These are phyloP conservation scores for Ganoderma sp. DNA, from an alignment of 1,284 basidiomycete genomes.

Conservation along the genomic window DNA sequence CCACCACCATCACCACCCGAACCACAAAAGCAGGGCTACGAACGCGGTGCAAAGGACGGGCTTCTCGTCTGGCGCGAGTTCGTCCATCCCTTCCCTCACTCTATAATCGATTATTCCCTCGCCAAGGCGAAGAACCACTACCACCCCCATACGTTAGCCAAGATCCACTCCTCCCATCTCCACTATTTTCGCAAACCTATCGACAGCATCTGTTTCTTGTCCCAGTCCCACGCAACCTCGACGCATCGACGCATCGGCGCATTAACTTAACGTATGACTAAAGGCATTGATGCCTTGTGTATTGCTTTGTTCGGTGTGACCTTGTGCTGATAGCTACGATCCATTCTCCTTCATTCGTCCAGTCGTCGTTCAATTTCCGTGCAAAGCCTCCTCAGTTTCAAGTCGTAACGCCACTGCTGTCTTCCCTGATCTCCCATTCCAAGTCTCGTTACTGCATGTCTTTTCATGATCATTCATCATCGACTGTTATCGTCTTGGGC, in stretches of 20 bases:
- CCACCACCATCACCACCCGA: slow-evolving; percentile 67
- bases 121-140: slow-evolving; percentile 13
- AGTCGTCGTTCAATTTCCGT: neutral
- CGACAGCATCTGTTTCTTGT: neutral
- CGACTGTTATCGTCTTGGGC: slow-evolving; percentile 5
- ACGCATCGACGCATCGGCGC: slow-evolving; percentile 12
- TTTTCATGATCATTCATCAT: slow-evolving; percentile 3
- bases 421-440: neutral
- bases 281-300: slow-evolving; percentile 12
- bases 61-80: slow-evolving; percentile 43
- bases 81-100: slow-evolving; percentile 37
- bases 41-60: slow-evolving; percentile 64
- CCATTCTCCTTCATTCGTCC: neutral
- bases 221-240: neutral
- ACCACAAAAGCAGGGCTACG: slow-evolving; percentile 65
- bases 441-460: neutral
- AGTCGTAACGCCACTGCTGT: neutral
- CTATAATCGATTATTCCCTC: slow-evolving; percentile 28
- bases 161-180: neutral
- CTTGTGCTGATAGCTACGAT: slow-evolving; percentile 15
- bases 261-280: slow-evolving; percentile 21
- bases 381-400: neutral
- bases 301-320: slow-evolving; percentile 21
- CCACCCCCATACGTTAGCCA: neutral
- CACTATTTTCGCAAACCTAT: neutral